Evolutionary conservation across 176 grass and related monocot species (phyloP).

Genomic region (Rhynchospora pubera): DNA sequence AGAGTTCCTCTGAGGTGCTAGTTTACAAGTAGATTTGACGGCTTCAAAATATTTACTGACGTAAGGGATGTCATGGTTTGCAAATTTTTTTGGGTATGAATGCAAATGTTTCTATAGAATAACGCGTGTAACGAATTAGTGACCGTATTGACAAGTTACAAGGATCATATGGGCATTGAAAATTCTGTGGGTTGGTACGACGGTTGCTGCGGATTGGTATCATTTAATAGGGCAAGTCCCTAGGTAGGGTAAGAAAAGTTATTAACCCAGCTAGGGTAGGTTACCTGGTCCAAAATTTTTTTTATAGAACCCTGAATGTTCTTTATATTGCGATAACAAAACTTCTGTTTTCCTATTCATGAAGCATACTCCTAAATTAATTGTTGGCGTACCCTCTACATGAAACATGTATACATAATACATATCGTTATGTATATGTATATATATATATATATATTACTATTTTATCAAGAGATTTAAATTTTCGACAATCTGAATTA

Average conservation of each 20-base stretch:
- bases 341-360: too few relatives aligned
- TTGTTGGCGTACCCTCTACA: too few relatives aligned
- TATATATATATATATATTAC: too few relatives aligned
- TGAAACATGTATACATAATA: too few relatives aligned
- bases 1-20: background rate
- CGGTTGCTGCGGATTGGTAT: background rate
- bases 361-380: too few relatives aligned
- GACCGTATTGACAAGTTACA: background rate
- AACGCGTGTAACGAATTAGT: background rate
- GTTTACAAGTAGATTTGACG: too few relatives aligned
- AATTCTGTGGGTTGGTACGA: background rate
- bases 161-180: background rate
- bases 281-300: background rate
- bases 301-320: background rate
- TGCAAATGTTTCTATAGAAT: background rate
- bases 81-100: background rate
- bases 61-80: background rate
- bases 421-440: too few relatives aligned
- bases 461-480: too few relatives aligned
- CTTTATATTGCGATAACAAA: background rate
- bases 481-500: too few relatives aligned
- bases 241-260: background rate
- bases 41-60: too few relatives aligned
- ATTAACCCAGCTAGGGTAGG: background rate
- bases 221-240: constrained; percentile 3